phyloP scores from a whole-genome alignment of 1,139 yeast genomes.

The Eremothecium cymbalariae region DNA sequence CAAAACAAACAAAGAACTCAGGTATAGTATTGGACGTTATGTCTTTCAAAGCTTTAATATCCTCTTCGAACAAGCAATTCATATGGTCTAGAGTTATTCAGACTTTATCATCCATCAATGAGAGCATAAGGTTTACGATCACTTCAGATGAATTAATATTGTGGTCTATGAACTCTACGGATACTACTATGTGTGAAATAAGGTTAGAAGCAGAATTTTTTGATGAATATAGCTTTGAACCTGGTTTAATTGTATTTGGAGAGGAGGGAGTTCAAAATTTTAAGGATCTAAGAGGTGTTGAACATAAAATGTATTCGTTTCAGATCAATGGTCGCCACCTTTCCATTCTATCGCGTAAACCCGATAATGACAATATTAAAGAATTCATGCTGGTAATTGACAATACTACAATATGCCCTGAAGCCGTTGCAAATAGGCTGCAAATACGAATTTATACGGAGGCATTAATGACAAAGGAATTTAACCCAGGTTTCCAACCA shows the following conservation, averaged over 20 bases:
- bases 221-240: constrained; percentile 23
- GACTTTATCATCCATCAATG: constrained; percentile 23
- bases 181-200: constrained; percentile 26
- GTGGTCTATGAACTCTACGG: constrained; percentile 28
- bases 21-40: too few relatives aligned
- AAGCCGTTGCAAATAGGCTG: constrained; percentile 35
- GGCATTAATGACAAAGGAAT: constrained; percentile 45
- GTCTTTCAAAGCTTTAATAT: constrained; percentile 28
- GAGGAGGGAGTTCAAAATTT: constrained; percentile 27
- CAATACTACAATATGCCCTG: constrained; percentile 28
- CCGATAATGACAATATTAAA: constrained; percentile 38
- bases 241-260: constrained; percentile 29
- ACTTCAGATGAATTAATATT: constrained; percentile 21
- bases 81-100: constrained; percentile 26
- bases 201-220: constrained; percentile 23
- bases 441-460: constrained; percentile 44
- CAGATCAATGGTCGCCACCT: constrained; percentile 43
- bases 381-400: constrained; percentile 31
- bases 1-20: too few relatives aligned
- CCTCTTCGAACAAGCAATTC: constrained; percentile 20
- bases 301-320: constrained; percentile 36
- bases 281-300: constrained; percentile 19
- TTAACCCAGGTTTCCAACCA: constrained; percentile 46
- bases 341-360: constrained; percentile 41
- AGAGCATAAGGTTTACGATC: constrained; percentile 25